Evolutionary conservation across 176 grass and related monocot species (phyloP), one percentile per base, ranked within the genome.

Genomic region (Bolboschoenus planiculmis): DNA sequence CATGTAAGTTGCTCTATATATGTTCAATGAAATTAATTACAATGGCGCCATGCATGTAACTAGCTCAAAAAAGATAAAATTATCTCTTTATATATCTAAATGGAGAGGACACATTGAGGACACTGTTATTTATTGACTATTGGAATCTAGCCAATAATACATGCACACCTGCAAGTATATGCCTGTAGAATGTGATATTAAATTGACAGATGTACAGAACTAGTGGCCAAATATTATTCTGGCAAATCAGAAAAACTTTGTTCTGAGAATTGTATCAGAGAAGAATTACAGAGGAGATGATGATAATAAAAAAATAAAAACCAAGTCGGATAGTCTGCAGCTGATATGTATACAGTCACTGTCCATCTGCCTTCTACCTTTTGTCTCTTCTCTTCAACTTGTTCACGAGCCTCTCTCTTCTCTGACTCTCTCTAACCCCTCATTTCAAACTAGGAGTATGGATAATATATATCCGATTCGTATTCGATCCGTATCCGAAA

Each of bases 321-420:
- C 15, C 77, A 77, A 74, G 81, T 60, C 46, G 68, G 86, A 74
- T 81, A 70, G 86, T 13, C 84, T 91, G 86, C 73, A 53, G 86
- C 86, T 34, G 88, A 85, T 90, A 94, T 88, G 68, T 53, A 80
- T 70, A 67, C 87, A 21, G 87, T 86, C 85, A 82, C 80, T 89
- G 89, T 86, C 87, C 31, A 47, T 51, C 76, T 50, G 88, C 30
- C 88, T 61, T 21, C 36, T 46, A n/a, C n/a, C 39, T 64, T 80
- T 88, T 88, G 90, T 80, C 78, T 81, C 86, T 37, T 73, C 64
- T 48, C 43, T 79, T 53, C 47, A 82, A 81, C 64, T 78, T 43
- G 83, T 26, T 86, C 84, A 86, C 86, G 63, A 84, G 63, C 31
- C 74, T 47, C 83, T 82, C 48, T 51, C 48, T 50, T 78, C 73